Conservation (phyloP, 2,329 filamentous ascomycete species). For the Hypoxylon sp. region DNA sequence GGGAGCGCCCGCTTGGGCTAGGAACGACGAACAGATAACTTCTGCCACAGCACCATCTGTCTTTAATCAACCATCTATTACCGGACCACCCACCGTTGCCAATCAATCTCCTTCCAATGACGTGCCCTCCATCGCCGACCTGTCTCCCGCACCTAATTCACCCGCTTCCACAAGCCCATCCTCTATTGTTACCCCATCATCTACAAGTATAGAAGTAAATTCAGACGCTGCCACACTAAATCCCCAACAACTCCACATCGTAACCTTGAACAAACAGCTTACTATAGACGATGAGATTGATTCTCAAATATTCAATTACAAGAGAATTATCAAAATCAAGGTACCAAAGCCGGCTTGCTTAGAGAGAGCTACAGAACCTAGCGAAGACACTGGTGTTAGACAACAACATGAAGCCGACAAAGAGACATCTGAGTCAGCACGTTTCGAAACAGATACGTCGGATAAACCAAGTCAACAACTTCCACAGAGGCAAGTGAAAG, state of each 20-base stretch:
- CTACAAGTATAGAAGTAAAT: no score
- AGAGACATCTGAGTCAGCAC: background rate
- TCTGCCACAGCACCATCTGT: background rate
- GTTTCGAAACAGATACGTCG: background rate
- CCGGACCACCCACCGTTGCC: background rate
- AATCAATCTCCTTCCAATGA: background rate
- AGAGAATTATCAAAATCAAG: slow-evolving; percentile 9
- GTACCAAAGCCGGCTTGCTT: background rate
- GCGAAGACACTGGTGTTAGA: no score
- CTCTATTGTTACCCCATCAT: no score
- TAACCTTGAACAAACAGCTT: no score
- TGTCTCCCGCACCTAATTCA: no score
- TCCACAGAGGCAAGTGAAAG: no score
- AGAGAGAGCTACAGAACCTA: background rate
- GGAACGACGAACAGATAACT: background rate
- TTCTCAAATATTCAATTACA: background rate
- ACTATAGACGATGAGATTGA: background rate
- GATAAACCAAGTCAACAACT: no score
- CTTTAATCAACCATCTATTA: no score
- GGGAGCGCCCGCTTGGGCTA: slow-evolving; percentile 20
- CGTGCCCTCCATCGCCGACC: no score
- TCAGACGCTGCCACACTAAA: no score
- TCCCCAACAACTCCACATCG: no score
- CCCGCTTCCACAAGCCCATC: no score
- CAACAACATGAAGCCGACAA: background rate